These are phyloP conservation scores for Paramecium sonneborni DNA, from an alignment of 73 alveolate genomes.

Conservation along the genomic window DNA sequence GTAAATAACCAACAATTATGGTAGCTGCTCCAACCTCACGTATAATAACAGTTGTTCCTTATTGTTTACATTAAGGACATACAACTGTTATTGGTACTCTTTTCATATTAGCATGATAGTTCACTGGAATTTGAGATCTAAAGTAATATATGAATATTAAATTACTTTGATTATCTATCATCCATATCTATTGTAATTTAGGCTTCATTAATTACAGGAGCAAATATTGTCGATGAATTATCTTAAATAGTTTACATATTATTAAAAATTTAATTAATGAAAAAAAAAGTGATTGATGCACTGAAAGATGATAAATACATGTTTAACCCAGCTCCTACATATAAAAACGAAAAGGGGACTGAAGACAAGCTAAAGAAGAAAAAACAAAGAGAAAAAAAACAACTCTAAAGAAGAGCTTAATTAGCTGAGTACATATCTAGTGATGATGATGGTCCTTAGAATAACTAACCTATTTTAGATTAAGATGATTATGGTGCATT, in stretches of 20 bases:
- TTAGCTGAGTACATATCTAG: neutral
- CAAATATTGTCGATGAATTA: neutral
- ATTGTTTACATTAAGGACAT: slow-evolving; percentile 21
- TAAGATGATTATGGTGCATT: slow-evolving; percentile 19
- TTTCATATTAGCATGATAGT: slow-evolving; percentile 7
- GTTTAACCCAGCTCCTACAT: slow-evolving; percentile 42
- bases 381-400: neutral
- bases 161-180: neutral
- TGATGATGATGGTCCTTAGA: neutral
- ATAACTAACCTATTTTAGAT: neutral
- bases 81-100: neutral
- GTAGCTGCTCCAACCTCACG: neutral
- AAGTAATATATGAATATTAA: neutral
- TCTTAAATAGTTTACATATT: neutral
- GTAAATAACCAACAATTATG: neutral
- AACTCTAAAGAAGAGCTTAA: slow-evolving; percentile 18
- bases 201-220: neutral
- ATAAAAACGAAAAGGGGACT: neutral
- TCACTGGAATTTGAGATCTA: neutral
- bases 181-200: neutral
- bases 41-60: neutral
- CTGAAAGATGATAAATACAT: slow-evolving; percentile 8
- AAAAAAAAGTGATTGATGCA: slow-evolving; percentile 21
- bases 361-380: slow-evolving; percentile 34
- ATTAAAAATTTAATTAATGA: neutral